These are phyloP conservation scores for Colletotrichum magnum DNA, from an alignment of 2,329 filamentous ascomycete genomes.

Conservation along the genomic window DNA sequence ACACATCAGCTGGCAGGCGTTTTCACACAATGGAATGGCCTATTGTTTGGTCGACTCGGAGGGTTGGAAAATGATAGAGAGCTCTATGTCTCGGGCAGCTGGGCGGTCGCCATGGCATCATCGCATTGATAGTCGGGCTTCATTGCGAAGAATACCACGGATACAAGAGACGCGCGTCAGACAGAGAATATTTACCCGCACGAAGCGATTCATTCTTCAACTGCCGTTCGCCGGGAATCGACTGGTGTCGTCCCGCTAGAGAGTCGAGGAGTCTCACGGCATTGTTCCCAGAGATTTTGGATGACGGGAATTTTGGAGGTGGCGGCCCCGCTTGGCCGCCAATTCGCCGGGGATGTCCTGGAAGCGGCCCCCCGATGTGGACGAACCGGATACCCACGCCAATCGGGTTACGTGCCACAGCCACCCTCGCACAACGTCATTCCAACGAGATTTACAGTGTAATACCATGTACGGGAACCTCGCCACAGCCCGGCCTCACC, in stretches of 20 bases:
- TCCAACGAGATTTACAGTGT: conserved; percentile 3
- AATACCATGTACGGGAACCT: background rate
- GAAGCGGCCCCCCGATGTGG: conserved; percentile 16
- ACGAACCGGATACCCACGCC: conserved; percentile 16
- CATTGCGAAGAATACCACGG: background rate
- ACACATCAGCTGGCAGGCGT: background rate
- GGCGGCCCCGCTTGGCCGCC: background rate
- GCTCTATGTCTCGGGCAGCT: background rate
- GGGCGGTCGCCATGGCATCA: conserved; percentile 1
- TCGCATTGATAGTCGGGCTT: conserved; percentile 4
- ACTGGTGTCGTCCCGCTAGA: background rate
- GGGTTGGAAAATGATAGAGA: background rate
- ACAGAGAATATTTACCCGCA: background rate
- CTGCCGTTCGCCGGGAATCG: conserved; percentile 17
- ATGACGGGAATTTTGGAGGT: conserved; percentile 2
- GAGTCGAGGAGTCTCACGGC: background rate
- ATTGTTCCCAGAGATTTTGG: conserved; percentile 1
- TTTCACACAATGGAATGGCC: conserved; percentile 7
- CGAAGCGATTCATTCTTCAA: background rate
- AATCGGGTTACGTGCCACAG: conserved; percentile 35
- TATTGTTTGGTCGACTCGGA: conserved; percentile 11
- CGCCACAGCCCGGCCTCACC: conserved; percentile 12
- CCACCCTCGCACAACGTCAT: conserved; percentile 27
- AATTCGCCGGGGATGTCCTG: background rate
- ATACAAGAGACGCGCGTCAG: conserved; percentile 12